Conservation (phyloP, 345 rosid genomes). For the Eucalyptus sp. region DNA sequence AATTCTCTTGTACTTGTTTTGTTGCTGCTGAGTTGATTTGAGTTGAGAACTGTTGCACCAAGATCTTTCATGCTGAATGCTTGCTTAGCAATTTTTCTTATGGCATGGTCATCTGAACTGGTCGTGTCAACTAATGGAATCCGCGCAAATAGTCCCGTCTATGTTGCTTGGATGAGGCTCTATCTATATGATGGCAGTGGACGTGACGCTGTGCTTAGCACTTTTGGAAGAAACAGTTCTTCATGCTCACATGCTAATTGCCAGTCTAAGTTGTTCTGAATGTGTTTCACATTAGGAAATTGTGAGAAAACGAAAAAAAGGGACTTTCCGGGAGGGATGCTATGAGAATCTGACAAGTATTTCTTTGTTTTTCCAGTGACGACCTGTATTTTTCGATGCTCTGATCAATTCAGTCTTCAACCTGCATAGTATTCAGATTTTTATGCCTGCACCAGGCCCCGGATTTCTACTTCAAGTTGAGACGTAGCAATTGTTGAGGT, state of each 20-base stretch:
- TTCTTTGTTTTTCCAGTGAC: not conserved
- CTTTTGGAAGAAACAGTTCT: not conserved
- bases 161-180: not conserved
- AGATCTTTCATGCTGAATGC: not conserved
- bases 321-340: not conserved
- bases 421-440: not conserved
- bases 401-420: not conserved
- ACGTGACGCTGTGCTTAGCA: not conserved
- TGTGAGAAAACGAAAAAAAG: not conserved
- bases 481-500: not conserved
- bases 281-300: not conserved
- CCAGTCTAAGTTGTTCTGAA: not conserved
- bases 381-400: not conserved
- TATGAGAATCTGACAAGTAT: not conserved
- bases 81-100: not conserved
- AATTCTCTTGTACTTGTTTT: not conserved
- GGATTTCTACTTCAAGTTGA: not conserved
- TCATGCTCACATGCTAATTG: not conserved
- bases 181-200: not conserved
- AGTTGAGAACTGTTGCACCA: not conserved
- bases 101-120: not conserved
- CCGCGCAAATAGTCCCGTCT: not conserved
- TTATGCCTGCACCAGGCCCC: not conserved
- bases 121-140: not conserved
- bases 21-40: not conserved